Conservation (phyloP, 768 basidiomycete genomes). For the Tylopilus sp. region DNA sequence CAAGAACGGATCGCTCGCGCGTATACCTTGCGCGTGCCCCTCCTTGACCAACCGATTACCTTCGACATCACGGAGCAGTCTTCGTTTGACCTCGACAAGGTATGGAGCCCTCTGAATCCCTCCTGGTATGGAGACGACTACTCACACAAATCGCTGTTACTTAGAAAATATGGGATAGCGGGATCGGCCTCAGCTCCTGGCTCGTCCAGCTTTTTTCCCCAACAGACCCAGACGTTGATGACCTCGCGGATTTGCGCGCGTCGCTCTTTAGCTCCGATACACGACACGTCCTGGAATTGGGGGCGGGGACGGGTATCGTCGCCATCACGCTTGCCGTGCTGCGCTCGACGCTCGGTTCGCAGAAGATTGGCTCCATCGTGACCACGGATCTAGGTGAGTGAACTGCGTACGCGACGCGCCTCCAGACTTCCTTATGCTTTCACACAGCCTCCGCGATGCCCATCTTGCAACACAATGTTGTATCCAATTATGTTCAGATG, state of each 20-base stretch:
- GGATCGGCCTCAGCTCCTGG: conserved; percentile 83
- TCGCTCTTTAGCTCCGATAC: conserved; percentile 40
- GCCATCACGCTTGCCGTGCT: conserved; percentile 62
- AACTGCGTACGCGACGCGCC: not conserved
- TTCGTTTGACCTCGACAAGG: conserved; percentile 93
- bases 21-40: conserved; percentile 9
- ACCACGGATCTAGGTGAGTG: conserved; percentile 73
- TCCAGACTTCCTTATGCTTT: not conserved
- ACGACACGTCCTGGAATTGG: conserved; percentile 64
- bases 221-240: conserved; percentile 2
- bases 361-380: conserved; percentile 36
- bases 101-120: conserved; percentile 27
- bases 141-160: conserved; percentile 11
- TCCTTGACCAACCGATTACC: conserved; percentile 5
- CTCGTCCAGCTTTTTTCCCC: conserved; percentile 40
- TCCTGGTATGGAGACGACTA: not conserved
- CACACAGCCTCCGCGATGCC: too few relatives aligned
- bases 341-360: conserved; percentile 35
- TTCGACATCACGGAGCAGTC: conserved; percentile 74
- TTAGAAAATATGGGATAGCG: conserved; percentile 99
- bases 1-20: too few relatives aligned
- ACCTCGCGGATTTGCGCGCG: conserved; percentile 25
- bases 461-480: too few relatives aligned
- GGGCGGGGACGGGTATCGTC: conserved; percentile 84
- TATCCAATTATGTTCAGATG: too few relatives aligned